Evolutionary conservation across 208 protist species (phyloP).

Genomic region (Jaenimonas drosophilae): DNA sequence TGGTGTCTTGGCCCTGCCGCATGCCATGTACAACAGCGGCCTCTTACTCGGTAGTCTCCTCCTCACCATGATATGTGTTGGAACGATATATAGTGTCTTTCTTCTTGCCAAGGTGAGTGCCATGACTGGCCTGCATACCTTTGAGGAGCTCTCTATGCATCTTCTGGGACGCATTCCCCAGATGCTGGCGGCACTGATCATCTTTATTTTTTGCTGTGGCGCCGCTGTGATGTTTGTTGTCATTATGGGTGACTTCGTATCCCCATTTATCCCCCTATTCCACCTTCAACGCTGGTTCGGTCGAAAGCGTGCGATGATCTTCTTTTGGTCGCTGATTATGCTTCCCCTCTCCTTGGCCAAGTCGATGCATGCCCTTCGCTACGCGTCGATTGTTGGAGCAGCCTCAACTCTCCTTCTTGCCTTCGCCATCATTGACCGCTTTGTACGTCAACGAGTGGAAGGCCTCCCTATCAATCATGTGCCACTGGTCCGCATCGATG

Average conservation of each 20-base stretch:
- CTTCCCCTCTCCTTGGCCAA: slow-evolving; percentile 57
- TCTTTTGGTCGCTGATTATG: slow-evolving; percentile 82
- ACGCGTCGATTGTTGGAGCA: slow-evolving; percentile 58
- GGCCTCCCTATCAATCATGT: neutral
- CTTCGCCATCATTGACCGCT: slow-evolving; percentile 19
- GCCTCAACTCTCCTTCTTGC: slow-evolving; percentile 48
- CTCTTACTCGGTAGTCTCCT: slow-evolving; percentile 21
- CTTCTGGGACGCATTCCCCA: slow-evolving; percentile 38
- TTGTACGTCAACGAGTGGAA: slow-evolving; percentile 9
- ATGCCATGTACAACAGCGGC: slow-evolving; percentile 57
- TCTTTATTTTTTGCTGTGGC: slow-evolving; percentile 79
- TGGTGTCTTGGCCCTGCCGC: slow-evolving; percentile 58
- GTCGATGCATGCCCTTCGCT: slow-evolving; percentile 62
- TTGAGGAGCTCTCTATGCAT: slow-evolving; percentile 52
- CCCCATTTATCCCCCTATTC: slow-evolving; percentile 26
- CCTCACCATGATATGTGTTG: slow-evolving; percentile 31
- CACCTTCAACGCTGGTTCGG: slow-evolving; percentile 19
- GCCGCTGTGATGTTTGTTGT: slow-evolving; percentile 80
- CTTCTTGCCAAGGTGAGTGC: slow-evolving; percentile 53
- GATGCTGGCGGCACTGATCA: slow-evolving; percentile 34
- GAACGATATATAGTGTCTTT: slow-evolving; percentile 68
- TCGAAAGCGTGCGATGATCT: slow-evolving; percentile 24
- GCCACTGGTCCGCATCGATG: slow-evolving; percentile 18
- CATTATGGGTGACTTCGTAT: slow-evolving; percentile 71
- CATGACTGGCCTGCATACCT: slow-evolving; percentile 40